A percentile compares a stretch with the other conserved stretches of the same genome.
phyloP scores from a whole-genome alignment of 73 alveolate genomes.

The Paramecium caudatum region DNA sequence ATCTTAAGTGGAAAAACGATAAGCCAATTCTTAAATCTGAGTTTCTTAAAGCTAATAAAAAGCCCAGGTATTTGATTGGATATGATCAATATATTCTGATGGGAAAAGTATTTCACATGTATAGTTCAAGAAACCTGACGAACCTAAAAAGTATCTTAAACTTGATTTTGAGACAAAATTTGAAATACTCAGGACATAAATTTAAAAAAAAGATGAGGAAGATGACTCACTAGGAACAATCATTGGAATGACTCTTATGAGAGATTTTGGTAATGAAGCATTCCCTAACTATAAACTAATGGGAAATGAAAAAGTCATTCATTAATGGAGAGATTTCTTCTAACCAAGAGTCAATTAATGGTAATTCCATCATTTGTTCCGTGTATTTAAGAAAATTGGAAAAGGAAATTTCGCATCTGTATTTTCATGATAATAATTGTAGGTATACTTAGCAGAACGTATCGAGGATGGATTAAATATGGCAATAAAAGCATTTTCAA shows the following conservation, averaged over 20 bases:
- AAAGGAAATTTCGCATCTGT: conserved; percentile 69
- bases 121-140: conserved; percentile 10
- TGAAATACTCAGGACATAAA: not conserved
- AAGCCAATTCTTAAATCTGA: conserved; percentile 45
- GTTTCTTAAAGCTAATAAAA: not conserved
- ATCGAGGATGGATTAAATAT: conserved; percentile 61
- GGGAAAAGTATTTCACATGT: not conserved
- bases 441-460: conserved; percentile 74
- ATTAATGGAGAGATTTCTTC: conserved; percentile 23
- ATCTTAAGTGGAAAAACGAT: conserved; percentile 50
- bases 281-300: not conserved
- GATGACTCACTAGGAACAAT: conserved; percentile 51
- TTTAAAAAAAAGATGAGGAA: conserved; percentile 56
- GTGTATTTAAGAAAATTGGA: conserved; percentile 57
- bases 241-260: conserved; percentile 23
- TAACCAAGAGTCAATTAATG: conserved; percentile 59
- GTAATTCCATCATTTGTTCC: conserved; percentile 60
- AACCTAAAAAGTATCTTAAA: conserved; percentile 34
- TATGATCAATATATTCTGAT: conserved; percentile 21
- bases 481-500: conserved; percentile 76
- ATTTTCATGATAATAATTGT: not conserved
- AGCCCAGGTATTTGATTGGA: not conserved
- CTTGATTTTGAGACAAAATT: conserved; percentile 44
- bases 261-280: conserved; percentile 36
- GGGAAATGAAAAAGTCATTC: not conserved